Evolutionary conservation across 306 rosid genomes (phyloP), one percentile per base, ranked within the genome.

Genomic region (Glycine latifolia): DNA sequence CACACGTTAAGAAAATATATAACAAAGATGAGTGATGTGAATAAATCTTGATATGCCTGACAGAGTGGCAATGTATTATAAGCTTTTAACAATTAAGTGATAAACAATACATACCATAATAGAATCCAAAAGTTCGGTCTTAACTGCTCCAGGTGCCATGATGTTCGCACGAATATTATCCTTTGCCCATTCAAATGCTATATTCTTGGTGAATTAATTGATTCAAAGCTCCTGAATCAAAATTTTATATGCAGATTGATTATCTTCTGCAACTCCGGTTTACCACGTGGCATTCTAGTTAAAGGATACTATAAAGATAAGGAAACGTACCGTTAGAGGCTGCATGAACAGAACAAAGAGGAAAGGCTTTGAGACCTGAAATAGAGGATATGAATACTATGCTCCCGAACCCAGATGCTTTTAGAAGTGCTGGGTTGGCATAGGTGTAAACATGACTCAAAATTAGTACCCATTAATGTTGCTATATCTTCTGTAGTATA

Each of bases 251-350:
- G 7, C 13, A 53, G 26, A 63, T 54, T 56, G 6, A 17, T 20
- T 20, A 20, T 0, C 20, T 20, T 35, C 3, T 56, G 8, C 20
- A 20, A 20, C 20, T 20, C 20, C 20, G 3, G 9, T 4, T 14
- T 3, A n/a, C 3, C 4, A 46, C 0, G 20, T 20, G 0, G 20
- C 20, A 20, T 20, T 20, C 0, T 20, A 20, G 9, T 17, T 56
- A 3, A 16, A 8, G 5, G 6, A 56, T 3, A 7, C 4, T n/a
- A 43, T 43, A 43, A 43, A 43, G 47, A 43, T 7, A 58, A 31
- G 13, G 13, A 14, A 10, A 62, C 73, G 20, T 63, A 82, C 97
- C 94, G 87, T 91, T 94, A 54, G 94, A 83, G 31, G 92, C 91
- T 8, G 87, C 88, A 82, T 90, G 88, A 46, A 82, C 46, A 16